phyloP scores from a whole-genome alignment of 2,329 filamentous ascomycete genomes.

The Lachnellula arida region DNA sequence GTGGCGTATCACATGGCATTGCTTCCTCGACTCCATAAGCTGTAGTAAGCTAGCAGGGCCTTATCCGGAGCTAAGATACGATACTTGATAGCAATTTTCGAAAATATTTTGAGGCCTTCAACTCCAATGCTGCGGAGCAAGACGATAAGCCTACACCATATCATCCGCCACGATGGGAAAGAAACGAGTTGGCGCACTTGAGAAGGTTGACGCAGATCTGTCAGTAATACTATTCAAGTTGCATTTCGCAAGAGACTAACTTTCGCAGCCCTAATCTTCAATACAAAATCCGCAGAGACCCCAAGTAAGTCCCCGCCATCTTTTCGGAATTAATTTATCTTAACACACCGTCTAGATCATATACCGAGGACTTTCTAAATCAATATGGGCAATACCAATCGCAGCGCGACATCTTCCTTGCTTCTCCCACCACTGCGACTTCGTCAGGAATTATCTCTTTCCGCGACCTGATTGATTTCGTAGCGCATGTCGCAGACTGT shows the following conservation, averaged over 20 bases:
- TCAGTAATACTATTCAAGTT: constrained; percentile 36
- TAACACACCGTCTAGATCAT: constrained; percentile 53
- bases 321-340: background rate
- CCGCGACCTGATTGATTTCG: constrained; percentile 86
- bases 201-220: constrained; percentile 92
- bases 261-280: constrained; percentile 68
- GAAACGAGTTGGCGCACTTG: constrained; percentile 83
- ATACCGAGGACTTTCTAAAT: constrained; percentile 80
- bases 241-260: constrained; percentile 13
- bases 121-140: constrained; percentile 8
- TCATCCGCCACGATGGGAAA: constrained; percentile 60
- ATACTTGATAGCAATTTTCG: constrained; percentile 27
- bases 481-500: constrained; percentile 89
- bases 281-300: constrained; percentile 86
- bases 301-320: constrained; percentile 50
- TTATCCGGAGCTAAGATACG: constrained; percentile 26
- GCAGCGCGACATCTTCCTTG: constrained; percentile 85
- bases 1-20: background rate
- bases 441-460: constrained; percentile 77
- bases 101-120: constrained; percentile 24
- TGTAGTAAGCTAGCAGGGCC: constrained; percentile 8
- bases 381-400: constrained; percentile 91
- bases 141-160: constrained; percentile 1
- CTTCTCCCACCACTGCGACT: constrained; percentile 72
- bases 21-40: background rate